These are phyloP conservation scores for Rhododendron henanense DNA, from an alignment of 148 eudicot species.

Conservation along the genomic window DNA sequence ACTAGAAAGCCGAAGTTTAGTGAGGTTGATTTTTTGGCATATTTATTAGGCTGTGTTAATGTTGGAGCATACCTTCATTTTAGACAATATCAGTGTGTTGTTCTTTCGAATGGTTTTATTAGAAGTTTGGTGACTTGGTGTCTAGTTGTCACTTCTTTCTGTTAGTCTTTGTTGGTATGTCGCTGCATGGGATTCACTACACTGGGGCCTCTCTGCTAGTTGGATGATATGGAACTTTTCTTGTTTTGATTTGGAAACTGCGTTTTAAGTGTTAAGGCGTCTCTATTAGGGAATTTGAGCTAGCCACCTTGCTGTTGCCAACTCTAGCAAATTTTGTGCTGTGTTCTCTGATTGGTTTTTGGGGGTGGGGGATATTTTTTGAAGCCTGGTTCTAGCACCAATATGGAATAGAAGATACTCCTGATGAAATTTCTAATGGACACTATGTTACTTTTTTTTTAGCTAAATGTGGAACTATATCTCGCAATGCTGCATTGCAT, in stretches of 20 bases:
- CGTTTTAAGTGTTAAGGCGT: not conserved
- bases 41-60: not conserved
- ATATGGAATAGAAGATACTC: not conserved
- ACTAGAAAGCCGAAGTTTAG: not conserved
- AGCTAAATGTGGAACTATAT: not conserved
- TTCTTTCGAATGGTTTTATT: not conserved
- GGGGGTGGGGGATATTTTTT: not conserved
- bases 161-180: not conserved
- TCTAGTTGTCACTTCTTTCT: not conserved
- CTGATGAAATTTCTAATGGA: not conserved
- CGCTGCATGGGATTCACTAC: not conserved
- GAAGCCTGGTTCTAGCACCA: not conserved
- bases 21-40: not conserved
- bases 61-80: not conserved
- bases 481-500: not conserved
- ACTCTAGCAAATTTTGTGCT: not conserved
- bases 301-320: not conserved
- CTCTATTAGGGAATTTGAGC: not conserved
- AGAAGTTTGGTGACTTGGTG: not conserved
- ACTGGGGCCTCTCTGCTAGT: not conserved
- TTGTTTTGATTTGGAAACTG: not conserved
- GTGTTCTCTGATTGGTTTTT: not conserved
- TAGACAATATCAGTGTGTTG: not conserved
- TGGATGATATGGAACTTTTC: not conserved
- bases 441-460: not conserved